Evolutionary conservation across 768 basidiomycete species (phyloP).

Genomic region (Agrocybe praecox): DNA sequence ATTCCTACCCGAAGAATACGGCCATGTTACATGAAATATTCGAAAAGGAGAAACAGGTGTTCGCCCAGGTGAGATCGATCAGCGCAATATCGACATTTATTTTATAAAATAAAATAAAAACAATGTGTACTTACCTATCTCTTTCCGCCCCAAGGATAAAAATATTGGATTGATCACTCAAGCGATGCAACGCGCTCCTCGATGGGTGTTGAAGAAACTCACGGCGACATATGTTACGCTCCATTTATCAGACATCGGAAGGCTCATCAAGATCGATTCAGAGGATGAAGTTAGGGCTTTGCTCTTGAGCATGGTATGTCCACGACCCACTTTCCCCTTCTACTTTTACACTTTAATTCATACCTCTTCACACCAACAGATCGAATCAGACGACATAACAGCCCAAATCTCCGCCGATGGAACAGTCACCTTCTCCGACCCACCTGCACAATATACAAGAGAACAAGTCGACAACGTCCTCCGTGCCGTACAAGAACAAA

Average conservation of each 20-base stretch:
- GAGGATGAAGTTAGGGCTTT: constrained; percentile 59
- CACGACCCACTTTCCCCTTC: not conserved
- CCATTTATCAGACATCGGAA: constrained; percentile 70
- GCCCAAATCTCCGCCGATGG: constrained; percentile 69
- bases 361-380: constrained; percentile 40
- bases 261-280: constrained; percentile 48
- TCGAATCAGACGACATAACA: constrained; percentile 69
- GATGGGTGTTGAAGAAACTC: constrained; percentile 79
- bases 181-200: constrained; percentile 68
- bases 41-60: constrained; percentile 57
- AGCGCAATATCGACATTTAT: not conserved
- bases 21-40: constrained; percentile 45
- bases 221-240: constrained; percentile 85
- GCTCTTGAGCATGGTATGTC: constrained; percentile 71
- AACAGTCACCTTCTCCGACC: constrained; percentile 76
- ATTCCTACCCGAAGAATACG: constrained; percentile 62
- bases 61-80: constrained; percentile 51
- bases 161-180: constrained; percentile 72
- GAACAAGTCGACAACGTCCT: constrained; percentile 64
- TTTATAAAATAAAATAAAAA: too few relatives aligned
- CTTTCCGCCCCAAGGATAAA: constrained; percentile 50
- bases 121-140: not conserved
- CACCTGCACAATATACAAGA: constrained; percentile 58
- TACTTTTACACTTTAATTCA: not conserved
- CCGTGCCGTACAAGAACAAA: constrained; percentile 55